Evolutionary conservation across 2,329 filamentous ascomycete genomes (phyloP).

Genomic region (Zarea fungicola): DNA sequence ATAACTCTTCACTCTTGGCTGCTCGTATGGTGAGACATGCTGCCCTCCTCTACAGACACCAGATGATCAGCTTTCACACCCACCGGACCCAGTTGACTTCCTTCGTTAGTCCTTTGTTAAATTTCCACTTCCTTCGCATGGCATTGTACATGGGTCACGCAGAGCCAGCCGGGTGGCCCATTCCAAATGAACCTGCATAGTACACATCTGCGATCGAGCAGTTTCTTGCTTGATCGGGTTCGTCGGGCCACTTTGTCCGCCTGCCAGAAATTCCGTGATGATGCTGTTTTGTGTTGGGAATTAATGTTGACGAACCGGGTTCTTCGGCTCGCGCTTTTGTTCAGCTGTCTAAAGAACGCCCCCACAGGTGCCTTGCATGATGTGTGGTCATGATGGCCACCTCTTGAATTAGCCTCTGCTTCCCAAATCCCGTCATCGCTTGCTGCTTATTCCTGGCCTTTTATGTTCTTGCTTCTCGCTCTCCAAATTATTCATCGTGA

Average conservation of each 20-base stretch:
- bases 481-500: not conserved
- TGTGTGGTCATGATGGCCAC: not conserved
- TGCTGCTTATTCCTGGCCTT: not conserved
- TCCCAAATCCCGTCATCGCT: not conserved
- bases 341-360: conserved; percentile 5
- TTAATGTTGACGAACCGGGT: not conserved
- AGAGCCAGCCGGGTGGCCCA: too few species aligned
- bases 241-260: conserved; percentile 5
- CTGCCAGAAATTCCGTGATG: conserved; percentile 1
- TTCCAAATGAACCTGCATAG: not conserved
- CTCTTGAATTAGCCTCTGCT: not conserved
- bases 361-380: conserved; percentile 6
- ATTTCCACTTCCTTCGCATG: not conserved
- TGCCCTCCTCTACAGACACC: not conserved
- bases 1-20: too few species aligned
- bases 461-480: not conserved
- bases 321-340: not conserved
- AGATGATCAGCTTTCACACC: conserved; percentile 1
- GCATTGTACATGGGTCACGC: not conserved
- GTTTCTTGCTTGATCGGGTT: not conserved
- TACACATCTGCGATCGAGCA: not conserved
- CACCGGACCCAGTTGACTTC: too few species aligned
- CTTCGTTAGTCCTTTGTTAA: too few species aligned
- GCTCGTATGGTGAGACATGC: too few species aligned
- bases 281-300: not conserved